These are phyloP conservation scores for Lepiota venenata DNA, from an alignment of 768 basidiomycete species.

Conservation along the genomic window DNA sequence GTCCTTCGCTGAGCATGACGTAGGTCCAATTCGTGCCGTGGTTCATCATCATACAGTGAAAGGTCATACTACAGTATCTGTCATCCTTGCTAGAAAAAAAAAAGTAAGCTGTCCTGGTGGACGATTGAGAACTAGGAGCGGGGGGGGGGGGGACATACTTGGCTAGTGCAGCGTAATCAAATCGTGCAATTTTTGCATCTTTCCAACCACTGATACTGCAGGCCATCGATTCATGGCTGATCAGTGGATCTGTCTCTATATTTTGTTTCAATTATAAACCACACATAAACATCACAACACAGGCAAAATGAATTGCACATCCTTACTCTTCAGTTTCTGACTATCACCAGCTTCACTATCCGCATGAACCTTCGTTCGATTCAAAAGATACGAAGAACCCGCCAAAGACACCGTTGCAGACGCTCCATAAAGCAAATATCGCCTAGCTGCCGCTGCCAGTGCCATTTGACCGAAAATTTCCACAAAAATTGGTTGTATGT, in stretches of 20 bases:
- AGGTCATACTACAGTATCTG: conserved; percentile 1
- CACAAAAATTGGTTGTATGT: too few species aligned
- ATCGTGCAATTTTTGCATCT: background rate
- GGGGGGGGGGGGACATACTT: background rate
- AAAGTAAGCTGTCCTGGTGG: background rate
- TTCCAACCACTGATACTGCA: background rate
- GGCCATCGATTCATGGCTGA: background rate
- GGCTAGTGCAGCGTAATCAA: conserved; percentile 1
- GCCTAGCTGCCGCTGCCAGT: background rate
- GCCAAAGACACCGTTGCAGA: background rate
- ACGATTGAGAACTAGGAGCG: background rate
- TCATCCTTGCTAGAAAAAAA: background rate
- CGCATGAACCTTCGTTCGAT: background rate
- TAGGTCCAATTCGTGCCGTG: background rate
- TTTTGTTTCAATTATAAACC: background rate
- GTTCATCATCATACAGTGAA: background rate
- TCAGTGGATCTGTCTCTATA: background rate
- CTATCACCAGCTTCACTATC: background rate
- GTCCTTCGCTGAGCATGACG: background rate
- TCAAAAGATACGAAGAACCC: background rate
- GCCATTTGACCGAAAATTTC: too few species aligned
- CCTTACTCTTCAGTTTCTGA: background rate
- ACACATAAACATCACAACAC: background rate
- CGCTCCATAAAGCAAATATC: background rate
- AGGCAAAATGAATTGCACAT: background rate